phyloP scores from a whole-genome alignment of 306 rosid species.

The Lathyrus oleraceus region DNA sequence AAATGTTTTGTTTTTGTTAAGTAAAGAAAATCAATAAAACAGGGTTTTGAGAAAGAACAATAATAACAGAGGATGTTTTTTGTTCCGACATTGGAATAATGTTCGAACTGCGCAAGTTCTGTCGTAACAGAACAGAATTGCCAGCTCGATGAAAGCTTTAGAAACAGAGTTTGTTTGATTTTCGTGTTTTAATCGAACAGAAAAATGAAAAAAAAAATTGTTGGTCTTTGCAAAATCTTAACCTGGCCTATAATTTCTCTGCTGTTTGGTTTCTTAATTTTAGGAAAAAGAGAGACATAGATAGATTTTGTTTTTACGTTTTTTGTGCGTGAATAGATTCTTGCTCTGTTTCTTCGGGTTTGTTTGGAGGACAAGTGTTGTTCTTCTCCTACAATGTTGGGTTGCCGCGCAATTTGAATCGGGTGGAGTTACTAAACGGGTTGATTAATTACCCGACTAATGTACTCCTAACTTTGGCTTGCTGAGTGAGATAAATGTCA shows the following conservation, averaged over 20 bases:
- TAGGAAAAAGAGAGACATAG: constrained; percentile 27
- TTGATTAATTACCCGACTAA: neutral
- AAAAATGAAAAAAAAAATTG: neutral
- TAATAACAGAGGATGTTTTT: neutral
- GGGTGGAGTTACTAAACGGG: neutral
- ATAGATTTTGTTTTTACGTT: constrained; percentile 9
- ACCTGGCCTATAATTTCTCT: constrained; percentile 30
- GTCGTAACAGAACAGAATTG: constrained; percentile 45
- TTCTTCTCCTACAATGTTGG: constrained; percentile 47
- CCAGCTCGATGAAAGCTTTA: constrained; percentile 35
- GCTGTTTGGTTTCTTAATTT: constrained; percentile 4
- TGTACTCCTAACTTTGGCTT: neutral
- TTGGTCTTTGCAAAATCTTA: constrained; percentile 14
- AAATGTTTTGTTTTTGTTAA: neutral
- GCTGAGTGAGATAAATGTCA: neutral
- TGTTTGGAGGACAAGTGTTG: constrained; percentile 38
- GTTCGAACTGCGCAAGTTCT: constrained; percentile 47
- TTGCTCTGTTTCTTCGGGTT: constrained; percentile 27
- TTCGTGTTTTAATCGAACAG: neutral
- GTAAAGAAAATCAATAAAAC: neutral
- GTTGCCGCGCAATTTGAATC: constrained; percentile 51
- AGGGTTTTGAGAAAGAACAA: constrained; percentile 13
- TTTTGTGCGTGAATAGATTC: constrained; percentile 22
- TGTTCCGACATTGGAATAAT: constrained; percentile 32
- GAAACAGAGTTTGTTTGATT: neutral